These are phyloP conservation scores for Mimosa bimucronata DNA, from an alignment of 306 rosid genomes.

Conservation along the genomic window DNA sequence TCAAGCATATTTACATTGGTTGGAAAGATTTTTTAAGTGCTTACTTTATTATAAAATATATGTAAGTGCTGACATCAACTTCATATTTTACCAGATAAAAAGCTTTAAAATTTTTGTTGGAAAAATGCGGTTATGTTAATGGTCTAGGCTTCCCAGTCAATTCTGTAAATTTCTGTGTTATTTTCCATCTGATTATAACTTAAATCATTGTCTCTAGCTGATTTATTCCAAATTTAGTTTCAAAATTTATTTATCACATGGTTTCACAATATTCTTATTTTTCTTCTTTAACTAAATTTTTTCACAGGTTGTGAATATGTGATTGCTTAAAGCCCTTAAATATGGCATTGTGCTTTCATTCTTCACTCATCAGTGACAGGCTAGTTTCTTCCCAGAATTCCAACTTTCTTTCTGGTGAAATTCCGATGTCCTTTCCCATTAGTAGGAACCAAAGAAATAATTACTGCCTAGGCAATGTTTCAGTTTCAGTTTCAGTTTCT, in stretches of 20 bases:
- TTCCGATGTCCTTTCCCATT: constrained; percentile 37
- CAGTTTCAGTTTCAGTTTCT: constrained; percentile 51
- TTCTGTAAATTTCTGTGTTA: not conserved
- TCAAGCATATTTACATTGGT: not conserved
- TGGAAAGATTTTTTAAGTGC: not conserved
- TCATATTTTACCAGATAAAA: not conserved
- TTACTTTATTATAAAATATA: not conserved
- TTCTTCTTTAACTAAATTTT: not conserved
- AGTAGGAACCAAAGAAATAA: constrained; percentile 32
- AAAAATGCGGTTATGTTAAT: not conserved
- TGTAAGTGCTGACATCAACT: too few species aligned
- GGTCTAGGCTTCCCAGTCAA: not conserved
- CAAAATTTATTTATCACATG: not conserved
- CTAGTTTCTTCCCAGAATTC: constrained; percentile 43
- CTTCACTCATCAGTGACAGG: constrained; percentile 44
- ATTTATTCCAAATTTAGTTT: too few species aligned
- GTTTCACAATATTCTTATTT: not conserved
- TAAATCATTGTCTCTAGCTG: too few species aligned
- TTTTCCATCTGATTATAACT: too few species aligned
- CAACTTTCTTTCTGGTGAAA: constrained; percentile 43
- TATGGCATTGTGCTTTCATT: constrained; percentile 54
- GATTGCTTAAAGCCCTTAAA: constrained; percentile 23
- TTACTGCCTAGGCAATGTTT: constrained; percentile 16
- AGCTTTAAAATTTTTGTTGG: not conserved
- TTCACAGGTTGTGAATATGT: constrained; percentile 39